Conservation (phyloP, 129 eudicot genomes). For the Smallanthus sonchifolius region DNA sequence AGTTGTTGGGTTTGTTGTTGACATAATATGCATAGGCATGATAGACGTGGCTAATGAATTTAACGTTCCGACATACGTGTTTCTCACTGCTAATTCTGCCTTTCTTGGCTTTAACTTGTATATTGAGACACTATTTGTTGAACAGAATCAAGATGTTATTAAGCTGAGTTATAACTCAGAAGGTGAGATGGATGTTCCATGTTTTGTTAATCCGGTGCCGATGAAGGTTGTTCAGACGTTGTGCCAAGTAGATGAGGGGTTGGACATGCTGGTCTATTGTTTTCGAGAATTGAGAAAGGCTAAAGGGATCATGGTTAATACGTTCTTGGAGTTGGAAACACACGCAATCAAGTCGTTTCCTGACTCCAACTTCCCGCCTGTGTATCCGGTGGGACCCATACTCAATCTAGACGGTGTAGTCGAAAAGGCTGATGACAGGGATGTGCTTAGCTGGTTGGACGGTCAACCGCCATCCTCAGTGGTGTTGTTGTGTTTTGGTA, state of each 20-base stretch:
- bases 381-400: constrained; percentile 37
- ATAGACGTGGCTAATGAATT: constrained; percentile 43
- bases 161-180: background rate
- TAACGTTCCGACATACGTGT: constrained; percentile 19
- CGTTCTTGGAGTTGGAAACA: constrained; percentile 35
- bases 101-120: constrained; percentile 18
- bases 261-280: constrained; percentile 1
- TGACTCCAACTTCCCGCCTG: background rate
- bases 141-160: background rate
- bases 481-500: constrained; percentile 52
- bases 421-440: background rate
- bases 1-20: constrained; percentile 24
- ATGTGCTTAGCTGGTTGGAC: constrained; percentile 25
- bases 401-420: constrained; percentile 11
- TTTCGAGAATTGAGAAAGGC: constrained; percentile 3
- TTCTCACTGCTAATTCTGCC: constrained; percentile 22
- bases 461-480: constrained; percentile 40
- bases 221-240: constrained; percentile 2
- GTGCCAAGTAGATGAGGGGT: background rate
- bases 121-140: background rate
- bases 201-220: constrained; percentile 17
- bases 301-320: constrained; percentile 30
- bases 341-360: constrained; percentile 20
- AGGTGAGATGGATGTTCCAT: constrained; percentile 1
- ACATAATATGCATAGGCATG: constrained; percentile 27